Evolutionary conservation across 768 basidiomycete genomes (phyloP).

Genomic region (Leccinum fibrillosum): DNA sequence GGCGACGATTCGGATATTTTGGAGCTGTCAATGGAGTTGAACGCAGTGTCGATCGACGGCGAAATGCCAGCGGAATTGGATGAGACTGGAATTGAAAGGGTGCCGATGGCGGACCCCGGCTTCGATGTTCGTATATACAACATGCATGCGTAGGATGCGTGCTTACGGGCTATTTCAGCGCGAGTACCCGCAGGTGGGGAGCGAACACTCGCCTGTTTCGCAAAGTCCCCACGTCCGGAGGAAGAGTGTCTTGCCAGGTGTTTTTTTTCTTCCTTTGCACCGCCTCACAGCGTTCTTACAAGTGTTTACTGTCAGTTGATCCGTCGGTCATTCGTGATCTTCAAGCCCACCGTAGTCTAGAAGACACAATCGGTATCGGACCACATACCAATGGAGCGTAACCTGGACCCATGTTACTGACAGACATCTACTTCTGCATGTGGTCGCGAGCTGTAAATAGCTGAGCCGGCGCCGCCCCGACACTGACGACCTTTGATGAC

Average conservation of each 20-base stretch:
- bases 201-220: conserved; percentile 55
- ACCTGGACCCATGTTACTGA: conserved; percentile 10
- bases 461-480: conserved; percentile 9
- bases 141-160: conserved; percentile 10
- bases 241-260: conserved; percentile 93
- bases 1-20: conserved; percentile 84
- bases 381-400: conserved; percentile 30
- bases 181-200: conserved; percentile 63
- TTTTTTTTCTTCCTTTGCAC: conserved; percentile 13
- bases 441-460: conserved; percentile 25
- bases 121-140: conserved; percentile 60
- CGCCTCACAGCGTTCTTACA: conserved; percentile 11
- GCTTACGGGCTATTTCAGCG: conserved; percentile 41
- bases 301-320: conserved; percentile 58
- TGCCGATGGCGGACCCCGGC: conserved; percentile 91
- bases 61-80: conserved; percentile 65
- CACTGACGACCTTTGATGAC: conserved; percentile 32
- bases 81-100: conserved; percentile 79
- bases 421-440: conserved; percentile 16
- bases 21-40: conserved; percentile 87
- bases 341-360: conserved; percentile 82
- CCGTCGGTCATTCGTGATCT: conserved; percentile 85
- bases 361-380: conserved; percentile 43
- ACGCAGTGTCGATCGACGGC: conserved; percentile 73
- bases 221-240: conserved; percentile 82